Evolutionary conservation across 768 basidiomycete genomes (phyloP), one percentile per base, ranked within the genome.

Genomic region (Lyophyllum atratum): DNA sequence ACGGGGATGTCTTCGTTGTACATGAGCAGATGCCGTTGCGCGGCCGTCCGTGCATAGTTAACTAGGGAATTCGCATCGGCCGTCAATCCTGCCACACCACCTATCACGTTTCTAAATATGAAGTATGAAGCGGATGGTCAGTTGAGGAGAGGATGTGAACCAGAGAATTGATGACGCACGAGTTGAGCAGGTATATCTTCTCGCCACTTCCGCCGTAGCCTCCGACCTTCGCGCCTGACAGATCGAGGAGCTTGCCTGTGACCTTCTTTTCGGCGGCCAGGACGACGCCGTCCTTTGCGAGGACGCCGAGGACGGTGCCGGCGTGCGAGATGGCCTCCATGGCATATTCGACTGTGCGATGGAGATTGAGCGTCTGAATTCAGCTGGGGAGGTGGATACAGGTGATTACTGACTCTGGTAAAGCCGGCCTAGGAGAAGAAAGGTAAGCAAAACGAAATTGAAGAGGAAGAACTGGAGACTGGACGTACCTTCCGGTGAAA

Each of bases 1-100:
- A 98, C 97, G 5, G 96, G 96, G 64, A 99, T 98, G 70, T 97
- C 95, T 73, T 98, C 93, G 68, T 98, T 93, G 78, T 97, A 99
- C 49, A 80, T 80, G 66, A 94, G 77, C 59, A 99, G 75, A 76
- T 99, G 93, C 50, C 78, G 78, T 71, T 99, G 95, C 1, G 97
- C 95, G 0, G 92, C 90, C 57, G 87, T 85, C 58, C 97, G 86
- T 9, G 95, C 92, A 68, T 85, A 98, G 76, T 96, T 97, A 68
- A 99, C 87, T 60, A 99, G 83, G 29, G 96, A 98, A 75, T 97
- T 98, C 56, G 95, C 95, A 69, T 99, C 97, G 5, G 97, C 94
- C 0, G 95, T 96, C 67, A 95, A 85, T 12, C 97, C 97, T 3
- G 97, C 97, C 8, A 98, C 93, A 29, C 95, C 96, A 11, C 89